Evolutionary conservation across 2,329 filamentous ascomycete genomes (phyloP), one percentile per base, ranked within the genome.

Genomic region (Septoria petroselini): DNA sequence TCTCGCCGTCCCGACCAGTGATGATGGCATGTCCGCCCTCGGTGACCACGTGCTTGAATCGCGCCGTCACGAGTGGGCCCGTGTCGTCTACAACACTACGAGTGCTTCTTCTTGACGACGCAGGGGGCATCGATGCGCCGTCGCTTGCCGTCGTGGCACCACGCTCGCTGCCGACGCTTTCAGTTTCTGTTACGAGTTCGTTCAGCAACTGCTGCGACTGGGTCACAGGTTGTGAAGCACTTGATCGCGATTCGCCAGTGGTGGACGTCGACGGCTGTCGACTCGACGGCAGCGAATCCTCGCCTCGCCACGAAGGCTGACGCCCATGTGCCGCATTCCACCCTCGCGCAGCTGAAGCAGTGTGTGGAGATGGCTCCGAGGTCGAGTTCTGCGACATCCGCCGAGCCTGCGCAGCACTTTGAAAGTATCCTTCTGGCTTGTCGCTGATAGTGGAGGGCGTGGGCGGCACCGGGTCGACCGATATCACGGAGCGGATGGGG

Each of bases 1-100:
- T 80, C 1, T 82, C 78, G 1, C 82, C 84, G 45, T 88, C 83
- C 48, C 85, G 78, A 4, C 89, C 89, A 1, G 88, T 93, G 46
- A 95, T 87, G 23, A 95, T 80, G 19, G 85, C 82, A 70, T 95
- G 88, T 0, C 89, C 89, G 12, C 83, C 85, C 2, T 86, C 82
- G 0, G 86, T 90, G 19, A 85, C 73, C 3, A 86, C 75, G 63
- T 95, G 88, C 58, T 84, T 86, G 70, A 94, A 95, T 2, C 89
- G 83, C 18, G 82, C 76, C 1, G 87, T 88, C 1, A 90, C 65
- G 19, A 86, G 71, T 2, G 64, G 65, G n/a, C 67, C 67, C 1
- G 70, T 62, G 1, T 81, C 73, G 7, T 70, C 72, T 2, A 67
- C 41, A 25, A 63, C 68, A 46, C 68, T 70, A 9, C 54, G 62